Evolutionary conservation across 1,139 yeast species (phyloP).

Genomic region (Suzukiozyma palmioleophila): DNA sequence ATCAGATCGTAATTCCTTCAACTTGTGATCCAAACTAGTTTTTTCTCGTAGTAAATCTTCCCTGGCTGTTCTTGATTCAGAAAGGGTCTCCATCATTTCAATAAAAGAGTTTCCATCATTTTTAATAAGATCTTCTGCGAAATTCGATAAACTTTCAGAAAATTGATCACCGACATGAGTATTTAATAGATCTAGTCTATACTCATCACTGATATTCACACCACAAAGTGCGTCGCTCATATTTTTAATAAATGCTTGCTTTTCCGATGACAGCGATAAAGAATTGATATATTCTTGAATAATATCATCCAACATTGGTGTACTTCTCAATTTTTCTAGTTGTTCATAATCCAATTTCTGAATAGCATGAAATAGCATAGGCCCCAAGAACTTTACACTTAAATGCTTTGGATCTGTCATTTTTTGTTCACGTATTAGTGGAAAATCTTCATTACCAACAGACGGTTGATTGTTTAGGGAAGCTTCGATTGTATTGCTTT

Average conservation of each 20-base stretch:
- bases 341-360: slow-evolving; percentile 25
- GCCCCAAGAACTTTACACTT: slow-evolving; percentile 26
- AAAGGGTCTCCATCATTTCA: slow-evolving; percentile 72
- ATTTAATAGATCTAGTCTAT: slow-evolving; percentile 6
- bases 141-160: slow-evolving; percentile 45
- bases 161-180: slow-evolving; percentile 16
- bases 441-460: background rate
- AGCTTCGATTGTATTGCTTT: background rate
- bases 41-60: slow-evolving; percentile 32
- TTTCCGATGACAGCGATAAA: slow-evolving; percentile 25
- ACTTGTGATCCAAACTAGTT: slow-evolving; percentile 7
- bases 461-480: no score
- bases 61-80: slow-evolving; percentile 52
- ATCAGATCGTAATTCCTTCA: slow-evolving; percentile 4
- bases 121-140: slow-evolving; percentile 73
- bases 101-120: slow-evolving; percentile 74
- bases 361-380: slow-evolving; percentile 26
- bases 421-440: background rate
- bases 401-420: slow-evolving; percentile 26
- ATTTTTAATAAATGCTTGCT: slow-evolving; percentile 25
- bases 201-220: slow-evolving; percentile 8
- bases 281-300: slow-evolving; percentile 25
- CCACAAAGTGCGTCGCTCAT: slow-evolving; percentile 21
- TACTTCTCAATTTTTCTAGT: slow-evolving; percentile 24
- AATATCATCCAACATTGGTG: slow-evolving; percentile 24